A percentile compares a stretch with the other conserved stretches of the same genome.
Conservation (phyloP, 2,329 filamentous ascomycete genomes). For the Trichoderma endophyticum region DNA sequence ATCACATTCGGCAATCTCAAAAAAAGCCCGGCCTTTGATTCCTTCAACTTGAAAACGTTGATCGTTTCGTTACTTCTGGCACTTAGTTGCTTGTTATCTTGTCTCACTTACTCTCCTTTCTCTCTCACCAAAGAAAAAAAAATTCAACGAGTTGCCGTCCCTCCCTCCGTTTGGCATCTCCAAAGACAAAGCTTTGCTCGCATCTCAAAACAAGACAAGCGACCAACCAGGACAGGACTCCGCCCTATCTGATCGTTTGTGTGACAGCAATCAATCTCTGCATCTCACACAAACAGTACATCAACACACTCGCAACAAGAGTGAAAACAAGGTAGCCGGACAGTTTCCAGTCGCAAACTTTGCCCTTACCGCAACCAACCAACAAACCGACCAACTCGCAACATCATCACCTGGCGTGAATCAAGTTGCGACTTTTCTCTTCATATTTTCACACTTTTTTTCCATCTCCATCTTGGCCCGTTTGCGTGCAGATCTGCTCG, state of each 20-base stretch:
- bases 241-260: constrained; percentile 11
- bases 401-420: constrained; percentile 12
- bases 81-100: neutral
- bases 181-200: constrained; percentile 5
- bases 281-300: neutral
- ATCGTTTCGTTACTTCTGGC: constrained; percentile 1
- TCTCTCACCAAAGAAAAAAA: neutral
- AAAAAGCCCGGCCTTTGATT: neutral
- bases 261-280: neutral
- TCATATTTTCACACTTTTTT: neutral
- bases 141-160: neutral
- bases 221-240: constrained; percentile 6
- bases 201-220: neutral
- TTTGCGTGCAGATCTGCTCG: constrained; percentile 1
- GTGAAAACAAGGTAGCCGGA: neutral
- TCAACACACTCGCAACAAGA: neutral
- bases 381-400: neutral
- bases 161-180: neutral
- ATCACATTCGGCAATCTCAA: neutral
- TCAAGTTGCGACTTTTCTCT: neutral
- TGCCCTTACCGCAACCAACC: neutral
- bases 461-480: neutral
- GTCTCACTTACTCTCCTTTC: neutral
- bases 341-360: neutral
- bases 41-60: constrained; percentile 14